Conservation (phyloP, 176 grass and related monocot species). For the Carex scoparia region DNA sequence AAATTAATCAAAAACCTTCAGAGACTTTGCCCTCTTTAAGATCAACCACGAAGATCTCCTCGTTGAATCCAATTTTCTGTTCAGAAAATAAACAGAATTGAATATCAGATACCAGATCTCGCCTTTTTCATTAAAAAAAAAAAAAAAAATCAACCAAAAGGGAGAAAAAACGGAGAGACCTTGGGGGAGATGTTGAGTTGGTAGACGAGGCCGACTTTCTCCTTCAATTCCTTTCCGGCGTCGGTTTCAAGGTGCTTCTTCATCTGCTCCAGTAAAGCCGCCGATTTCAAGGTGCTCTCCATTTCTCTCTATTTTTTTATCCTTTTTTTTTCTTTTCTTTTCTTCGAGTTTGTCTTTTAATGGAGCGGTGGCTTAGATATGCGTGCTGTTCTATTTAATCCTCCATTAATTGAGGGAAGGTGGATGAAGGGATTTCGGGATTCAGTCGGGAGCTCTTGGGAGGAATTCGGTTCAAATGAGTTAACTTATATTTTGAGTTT, state of each 20-base stretch:
- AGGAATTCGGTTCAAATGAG: too few species aligned
- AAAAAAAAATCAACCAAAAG: neutral
- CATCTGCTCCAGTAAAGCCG: constrained; percentile 66
- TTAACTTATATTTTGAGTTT: too few species aligned
- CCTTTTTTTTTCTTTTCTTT: neutral
- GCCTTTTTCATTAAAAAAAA: neutral
- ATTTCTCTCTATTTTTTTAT: constrained; percentile 23
- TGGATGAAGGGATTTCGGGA: neutral
- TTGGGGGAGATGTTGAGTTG: constrained; percentile 86
- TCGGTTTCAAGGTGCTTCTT: constrained; percentile 57
- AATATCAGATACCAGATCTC: neutral
- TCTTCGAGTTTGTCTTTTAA: neutral
- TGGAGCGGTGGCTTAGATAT: neutral
- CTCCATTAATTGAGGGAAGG: neutral
- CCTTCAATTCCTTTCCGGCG: constrained; percentile 52
- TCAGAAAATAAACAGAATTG: neutral
- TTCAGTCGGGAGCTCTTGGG: neutral
- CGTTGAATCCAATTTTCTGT: constrained; percentile 72
- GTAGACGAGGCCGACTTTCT: constrained; percentile 80
- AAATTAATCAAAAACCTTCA: constrained; percentile 38
- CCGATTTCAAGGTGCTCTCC: constrained; percentile 70
- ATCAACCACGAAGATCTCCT: constrained; percentile 89
- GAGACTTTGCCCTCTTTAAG: constrained; percentile 83
- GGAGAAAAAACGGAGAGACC: constrained; percentile 15
- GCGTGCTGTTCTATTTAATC: neutral